These are phyloP conservation scores for Talaromyces albobiverticillius DNA, from an alignment of 2,329 filamentous ascomycete genomes.

Conservation along the genomic window DNA sequence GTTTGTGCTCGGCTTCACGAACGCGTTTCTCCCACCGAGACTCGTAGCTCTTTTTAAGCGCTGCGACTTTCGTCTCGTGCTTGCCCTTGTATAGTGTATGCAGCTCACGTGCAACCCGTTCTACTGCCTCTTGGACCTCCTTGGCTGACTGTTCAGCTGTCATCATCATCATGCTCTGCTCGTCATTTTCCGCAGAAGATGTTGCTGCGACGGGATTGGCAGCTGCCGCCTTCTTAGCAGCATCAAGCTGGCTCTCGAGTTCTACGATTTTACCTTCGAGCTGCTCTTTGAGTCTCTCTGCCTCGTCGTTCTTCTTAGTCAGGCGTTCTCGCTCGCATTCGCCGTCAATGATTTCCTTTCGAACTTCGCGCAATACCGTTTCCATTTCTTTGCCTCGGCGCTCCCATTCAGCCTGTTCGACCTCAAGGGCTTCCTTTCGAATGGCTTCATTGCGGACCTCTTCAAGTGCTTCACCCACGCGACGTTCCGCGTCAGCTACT, in stretches of 20 bases:
- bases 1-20: slow-evolving; percentile 68
- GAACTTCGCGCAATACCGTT: slow-evolving; percentile 71
- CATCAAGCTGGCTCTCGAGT: slow-evolving; percentile 45
- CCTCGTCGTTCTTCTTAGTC: slow-evolving; percentile 70
- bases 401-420: slow-evolving; percentile 81
- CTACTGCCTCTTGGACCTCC: slow-evolving; percentile 80
- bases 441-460: slow-evolving; percentile 73
- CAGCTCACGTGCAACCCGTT: slow-evolving; percentile 90
- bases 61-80: slow-evolving; percentile 92
- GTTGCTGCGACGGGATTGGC: slow-evolving; percentile 33
- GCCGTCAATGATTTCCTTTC: slow-evolving; percentile 72
- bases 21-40: slow-evolving; percentile 85
- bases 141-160: slow-evolving; percentile 46
- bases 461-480: slow-evolving; percentile 83
- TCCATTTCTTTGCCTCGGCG: slow-evolving; percentile 83
- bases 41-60: slow-evolving; percentile 79
- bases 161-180: slow-evolving; percentile 36
- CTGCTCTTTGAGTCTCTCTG: slow-evolving; percentile 57
- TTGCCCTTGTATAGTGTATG: slow-evolving; percentile 95
- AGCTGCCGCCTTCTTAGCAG: slow-evolving; percentile 33
- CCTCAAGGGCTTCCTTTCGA: slow-evolving; percentile 66
- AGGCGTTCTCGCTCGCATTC: slow-evolving; percentile 81
- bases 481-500: slow-evolving; percentile 84
- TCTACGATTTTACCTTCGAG: slow-evolving; percentile 46
- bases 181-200: slow-evolving; percentile 15